Conservation (phyloP, 176 grass and related monocot species). For the Calamus simplicifolius region DNA sequence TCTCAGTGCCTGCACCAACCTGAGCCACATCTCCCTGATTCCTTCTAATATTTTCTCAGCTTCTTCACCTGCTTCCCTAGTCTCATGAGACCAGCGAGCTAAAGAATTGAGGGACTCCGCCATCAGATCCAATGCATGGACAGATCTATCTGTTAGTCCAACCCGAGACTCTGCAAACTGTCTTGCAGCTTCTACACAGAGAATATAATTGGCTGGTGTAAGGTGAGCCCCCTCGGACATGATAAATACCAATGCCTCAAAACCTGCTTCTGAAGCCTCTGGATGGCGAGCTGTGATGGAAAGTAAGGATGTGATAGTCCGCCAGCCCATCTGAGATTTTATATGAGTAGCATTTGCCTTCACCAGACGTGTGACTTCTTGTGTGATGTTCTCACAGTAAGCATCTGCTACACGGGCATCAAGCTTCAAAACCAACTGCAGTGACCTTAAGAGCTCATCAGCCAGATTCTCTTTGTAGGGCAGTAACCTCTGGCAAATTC, state of each 20-base stretch:
- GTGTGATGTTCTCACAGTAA: slow-evolving; percentile 88
- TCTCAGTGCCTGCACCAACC: slow-evolving; percentile 64
- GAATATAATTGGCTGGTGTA: slow-evolving; percentile 58
- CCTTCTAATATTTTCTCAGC: slow-evolving; percentile 59
- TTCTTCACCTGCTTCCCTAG: slow-evolving; percentile 54
- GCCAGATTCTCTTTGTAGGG: slow-evolving; percentile 97
- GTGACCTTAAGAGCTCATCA: slow-evolving; percentile 77
- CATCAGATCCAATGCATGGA: slow-evolving; percentile 81
- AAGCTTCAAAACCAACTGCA: slow-evolving; percentile 90
- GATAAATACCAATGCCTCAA: slow-evolving; percentile 78
- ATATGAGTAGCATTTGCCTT: slow-evolving; percentile 81
- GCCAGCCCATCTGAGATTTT: slow-evolving; percentile 90
- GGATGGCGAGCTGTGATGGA: slow-evolving; percentile 93
- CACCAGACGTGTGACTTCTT: slow-evolving; percentile 77
- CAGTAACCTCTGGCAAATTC: slow-evolving; percentile 92
- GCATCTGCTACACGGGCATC: slow-evolving; percentile 95
- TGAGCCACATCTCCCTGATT: slow-evolving; percentile 97
- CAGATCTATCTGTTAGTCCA: slow-evolving; percentile 64
- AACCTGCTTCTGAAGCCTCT: slow-evolving; percentile 83
- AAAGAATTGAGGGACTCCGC: slow-evolving; percentile 55
- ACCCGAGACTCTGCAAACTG: slow-evolving; percentile 89
- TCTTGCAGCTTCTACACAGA: slow-evolving; percentile 79
- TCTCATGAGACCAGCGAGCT: slow-evolving; percentile 62
- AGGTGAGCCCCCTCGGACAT: slow-evolving; percentile 86
- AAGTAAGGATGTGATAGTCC: slow-evolving; percentile 68